phyloP scores from a whole-genome alignment of 148 eudicot species.

The Chenopodium berlandieri region DNA sequence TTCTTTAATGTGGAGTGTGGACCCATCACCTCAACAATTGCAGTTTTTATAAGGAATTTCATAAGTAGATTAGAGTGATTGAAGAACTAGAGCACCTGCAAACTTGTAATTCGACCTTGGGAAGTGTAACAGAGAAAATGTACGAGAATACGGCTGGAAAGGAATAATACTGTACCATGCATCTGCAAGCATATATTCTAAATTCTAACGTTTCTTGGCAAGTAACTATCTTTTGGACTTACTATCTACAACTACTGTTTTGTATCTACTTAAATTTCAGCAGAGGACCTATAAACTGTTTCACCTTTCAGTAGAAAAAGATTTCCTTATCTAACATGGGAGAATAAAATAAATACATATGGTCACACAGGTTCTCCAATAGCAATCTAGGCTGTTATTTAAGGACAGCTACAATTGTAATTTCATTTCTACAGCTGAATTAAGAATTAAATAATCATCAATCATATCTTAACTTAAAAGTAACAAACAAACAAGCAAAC shows the following conservation, averaged over 20 bases:
- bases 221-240: neutral
- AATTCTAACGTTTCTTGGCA: neutral
- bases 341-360: too few relatives aligned
- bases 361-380: too few relatives aligned
- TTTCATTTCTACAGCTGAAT: neutral
- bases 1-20: neutral
- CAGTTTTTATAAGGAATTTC: neutral
- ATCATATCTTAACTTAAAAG: neutral
- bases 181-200: neutral
- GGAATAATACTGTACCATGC: neutral
- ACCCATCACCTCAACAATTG: neutral
- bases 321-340: neutral
- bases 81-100: neutral
- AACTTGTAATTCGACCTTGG: neutral
- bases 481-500: neutral
- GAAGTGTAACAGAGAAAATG: neutral
- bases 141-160: neutral
- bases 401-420: neutral
- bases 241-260: neutral
- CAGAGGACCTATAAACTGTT: neutral
- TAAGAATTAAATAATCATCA: neutral
- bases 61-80: neutral
- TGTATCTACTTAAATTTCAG: neutral
- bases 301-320: neutral
- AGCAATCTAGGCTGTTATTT: neutral